Conservation (phyloP, 2,329 filamentous ascomycete genomes). For the Xylaria sp. region DNA sequence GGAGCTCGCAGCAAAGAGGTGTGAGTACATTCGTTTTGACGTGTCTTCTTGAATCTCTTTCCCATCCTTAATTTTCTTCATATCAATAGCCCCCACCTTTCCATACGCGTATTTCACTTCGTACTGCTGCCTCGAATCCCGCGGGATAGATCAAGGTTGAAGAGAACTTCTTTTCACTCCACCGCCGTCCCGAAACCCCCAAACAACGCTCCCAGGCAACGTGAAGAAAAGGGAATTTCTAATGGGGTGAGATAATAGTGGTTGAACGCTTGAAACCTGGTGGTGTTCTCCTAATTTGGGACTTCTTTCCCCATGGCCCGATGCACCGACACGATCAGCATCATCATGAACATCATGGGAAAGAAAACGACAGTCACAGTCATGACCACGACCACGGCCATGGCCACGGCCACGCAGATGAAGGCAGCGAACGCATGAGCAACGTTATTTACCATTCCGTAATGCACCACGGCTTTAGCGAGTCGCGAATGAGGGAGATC, state of each 20-base stretch:
- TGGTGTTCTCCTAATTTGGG: conserved; percentile 70
- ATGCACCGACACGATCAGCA: conserved; percentile 1
- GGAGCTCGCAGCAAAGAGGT: conserved; percentile 44
- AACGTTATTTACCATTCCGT: conserved; percentile 54
- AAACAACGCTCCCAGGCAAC: too few species aligned
- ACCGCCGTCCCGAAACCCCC: too few species aligned
- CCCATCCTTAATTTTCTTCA: not conserved
- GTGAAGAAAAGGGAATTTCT: not conserved
- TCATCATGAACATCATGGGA: not conserved
- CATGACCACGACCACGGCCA: conserved; percentile 7
- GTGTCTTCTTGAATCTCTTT: not conserved
- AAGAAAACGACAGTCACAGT: not conserved
- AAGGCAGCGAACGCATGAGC: conserved; percentile 7
- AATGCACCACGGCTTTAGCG: conserved; percentile 69
- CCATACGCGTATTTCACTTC: not conserved
- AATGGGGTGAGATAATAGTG: conserved; percentile 41
- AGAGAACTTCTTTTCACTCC: not conserved
- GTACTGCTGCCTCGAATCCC: not conserved
- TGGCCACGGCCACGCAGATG: conserved; percentile 42
- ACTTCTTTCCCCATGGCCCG: conserved; percentile 64
- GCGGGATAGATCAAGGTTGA: not conserved
- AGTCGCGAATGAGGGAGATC: conserved; percentile 62
- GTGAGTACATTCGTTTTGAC: conserved; percentile 6
- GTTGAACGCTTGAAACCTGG: conserved; percentile 67
- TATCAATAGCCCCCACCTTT: not conserved